These are phyloP conservation scores for Oenanthe javanica DNA, from an alignment of 140 eudicot genomes.

Conservation along the genomic window DNA sequence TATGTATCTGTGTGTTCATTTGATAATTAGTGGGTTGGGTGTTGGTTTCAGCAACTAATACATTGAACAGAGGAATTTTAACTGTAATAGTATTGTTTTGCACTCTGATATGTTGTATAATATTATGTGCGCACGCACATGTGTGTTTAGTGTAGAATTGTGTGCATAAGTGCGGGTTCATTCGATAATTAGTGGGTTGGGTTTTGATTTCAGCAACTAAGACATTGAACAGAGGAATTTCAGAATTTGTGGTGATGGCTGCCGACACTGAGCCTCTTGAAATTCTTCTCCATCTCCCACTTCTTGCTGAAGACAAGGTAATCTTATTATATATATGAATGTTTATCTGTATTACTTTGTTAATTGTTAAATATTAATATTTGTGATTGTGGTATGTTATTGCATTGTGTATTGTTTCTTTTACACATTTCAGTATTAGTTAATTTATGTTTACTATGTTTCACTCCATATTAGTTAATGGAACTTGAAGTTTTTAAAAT, in stretches of 20 bases:
- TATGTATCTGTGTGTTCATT: background rate
- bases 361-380: background rate
- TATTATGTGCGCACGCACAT: too few species aligned
- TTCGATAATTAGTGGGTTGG: background rate
- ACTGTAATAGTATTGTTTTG: too few species aligned
- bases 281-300: constrained; percentile 50
- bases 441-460: background rate
- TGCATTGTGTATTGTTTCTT: background rate
- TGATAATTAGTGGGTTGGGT: background rate
- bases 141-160: background rate
- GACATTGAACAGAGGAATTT: constrained; percentile 48
- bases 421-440: background rate
- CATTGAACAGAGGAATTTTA: constrained; percentile 19
- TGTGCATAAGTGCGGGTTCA: background rate
- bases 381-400: background rate
- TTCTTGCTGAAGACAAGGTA: constrained; percentile 57
- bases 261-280: constrained; percentile 56
- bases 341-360: background rate
- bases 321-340: background rate
- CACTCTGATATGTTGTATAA: too few species aligned
- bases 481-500: background rate
- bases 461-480: background rate
- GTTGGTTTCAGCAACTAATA: constrained; percentile 35
- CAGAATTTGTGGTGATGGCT: constrained; percentile 52
- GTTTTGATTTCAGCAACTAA: constrained; percentile 33